Conservation (phyloP, 2,329 filamentous ascomycete species). For the Coniochaeta pulveracea region DNA sequence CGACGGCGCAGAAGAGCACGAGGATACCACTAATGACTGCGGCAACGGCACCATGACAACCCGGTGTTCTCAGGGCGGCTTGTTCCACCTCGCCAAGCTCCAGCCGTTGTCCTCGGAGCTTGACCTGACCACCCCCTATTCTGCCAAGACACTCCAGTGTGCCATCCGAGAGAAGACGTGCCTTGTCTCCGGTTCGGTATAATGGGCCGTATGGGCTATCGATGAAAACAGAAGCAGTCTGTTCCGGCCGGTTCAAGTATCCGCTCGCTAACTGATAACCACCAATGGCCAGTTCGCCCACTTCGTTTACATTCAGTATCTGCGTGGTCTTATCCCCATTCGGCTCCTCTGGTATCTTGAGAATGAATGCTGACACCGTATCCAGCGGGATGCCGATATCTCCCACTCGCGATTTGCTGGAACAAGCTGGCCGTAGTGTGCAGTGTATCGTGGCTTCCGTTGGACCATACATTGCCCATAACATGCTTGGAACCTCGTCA, state of each 20-base stretch:
- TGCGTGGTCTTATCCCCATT: conserved; percentile 22
- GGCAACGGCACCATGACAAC: conserved; percentile 55
- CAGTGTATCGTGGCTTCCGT: conserved; percentile 89
- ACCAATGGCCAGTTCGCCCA: conserved; percentile 73
- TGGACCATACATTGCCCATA: conserved; percentile 91
- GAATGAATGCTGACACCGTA: conserved; percentile 68
- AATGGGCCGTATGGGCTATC: conserved; percentile 54
- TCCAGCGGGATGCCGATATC: conserved; percentile 71
- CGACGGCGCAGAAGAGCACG: conserved; percentile 61
- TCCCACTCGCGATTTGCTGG: conserved; percentile 41
- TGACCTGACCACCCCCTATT: conserved; percentile 71
- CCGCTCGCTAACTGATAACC: conserved; percentile 68
- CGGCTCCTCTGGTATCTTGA: conserved; percentile 32
- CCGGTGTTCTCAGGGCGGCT: conserved; percentile 46
- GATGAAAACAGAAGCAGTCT: conserved; percentile 64
- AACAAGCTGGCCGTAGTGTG: conserved; percentile 58
- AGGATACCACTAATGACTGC: conserved; percentile 56
- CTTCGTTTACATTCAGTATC: conserved; percentile 52
- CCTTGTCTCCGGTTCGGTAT: conserved; percentile 82
- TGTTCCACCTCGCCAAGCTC: conserved; percentile 73
- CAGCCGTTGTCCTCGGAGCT: conserved; percentile 73
- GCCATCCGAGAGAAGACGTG: conserved; percentile 53
- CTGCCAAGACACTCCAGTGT: conserved; percentile 75
- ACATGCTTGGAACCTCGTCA: conserved; percentile 41
- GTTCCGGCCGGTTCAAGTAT: conserved; percentile 71